A percentile compares a stretch with the other conserved stretches of the same genome.
These are phyloP conservation scores for Entophlyctis luteolus DNA, from an alignment of 192 early-diverging fungal species.

Conservation along the genomic window DNA sequence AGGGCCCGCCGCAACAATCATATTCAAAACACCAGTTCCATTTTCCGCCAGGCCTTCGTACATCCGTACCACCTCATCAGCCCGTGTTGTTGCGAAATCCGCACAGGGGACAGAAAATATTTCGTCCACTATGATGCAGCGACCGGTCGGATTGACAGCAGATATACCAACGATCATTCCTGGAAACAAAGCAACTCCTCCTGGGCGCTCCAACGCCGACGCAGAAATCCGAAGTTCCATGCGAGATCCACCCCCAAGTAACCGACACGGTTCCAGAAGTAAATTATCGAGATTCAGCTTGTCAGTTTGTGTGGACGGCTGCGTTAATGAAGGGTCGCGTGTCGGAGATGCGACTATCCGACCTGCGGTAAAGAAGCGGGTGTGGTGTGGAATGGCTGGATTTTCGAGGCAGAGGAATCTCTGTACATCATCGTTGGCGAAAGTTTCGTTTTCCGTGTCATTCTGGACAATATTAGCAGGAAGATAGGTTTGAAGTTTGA, in stretches of 20 bases:
- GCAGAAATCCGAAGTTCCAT: constrained; percentile 61
- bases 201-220: constrained; percentile 33
- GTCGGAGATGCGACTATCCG: constrained; percentile 66
- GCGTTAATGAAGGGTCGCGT: not conserved
- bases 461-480: not conserved
- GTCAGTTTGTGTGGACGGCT: constrained; percentile 22
- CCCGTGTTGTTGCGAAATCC: constrained; percentile 48
- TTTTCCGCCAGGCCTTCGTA: constrained; percentile 22
- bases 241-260: constrained; percentile 67
- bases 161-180: constrained; percentile 80
- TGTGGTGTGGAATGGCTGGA: constrained; percentile 44
- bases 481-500: not conserved
- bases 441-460: not conserved
- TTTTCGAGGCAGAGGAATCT: constrained; percentile 46
- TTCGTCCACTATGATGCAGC: constrained; percentile 27
- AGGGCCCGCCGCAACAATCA: constrained; percentile 79
- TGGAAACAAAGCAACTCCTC: constrained; percentile 73
- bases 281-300: constrained; percentile 69
- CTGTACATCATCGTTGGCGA: not conserved
- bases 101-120: constrained; percentile 42
- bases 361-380: constrained; percentile 65
- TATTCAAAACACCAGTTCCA: constrained; percentile 37
- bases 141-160: constrained; percentile 53
- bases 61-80: constrained; percentile 37
- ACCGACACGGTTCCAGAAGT: constrained; percentile 75